Evolutionary conservation across 257 asterid species (phyloP).

Genomic region (Apocynum venetum): DNA sequence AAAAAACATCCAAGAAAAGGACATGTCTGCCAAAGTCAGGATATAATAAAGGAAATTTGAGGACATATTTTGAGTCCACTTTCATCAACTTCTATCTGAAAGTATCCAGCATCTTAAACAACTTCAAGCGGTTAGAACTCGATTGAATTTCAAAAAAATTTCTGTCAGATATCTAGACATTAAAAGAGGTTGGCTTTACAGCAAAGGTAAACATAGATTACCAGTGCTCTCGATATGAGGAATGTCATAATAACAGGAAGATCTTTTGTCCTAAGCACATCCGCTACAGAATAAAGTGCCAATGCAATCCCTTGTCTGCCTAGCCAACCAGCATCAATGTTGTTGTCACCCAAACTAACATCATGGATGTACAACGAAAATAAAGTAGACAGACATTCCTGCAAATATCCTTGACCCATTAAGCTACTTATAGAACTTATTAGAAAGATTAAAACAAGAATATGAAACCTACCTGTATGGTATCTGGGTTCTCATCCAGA

Average conservation of each 20-base stretch:
- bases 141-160: not conserved
- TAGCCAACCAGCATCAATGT: slow-evolving; percentile 73
- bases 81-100: not conserved
- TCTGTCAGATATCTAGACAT: not conserved
- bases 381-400: slow-evolving; percentile 86
- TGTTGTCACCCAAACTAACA: slow-evolving; percentile 53
- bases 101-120: slow-evolving; percentile 1
- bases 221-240: slow-evolving; percentile 96
- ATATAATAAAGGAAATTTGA: not conserved
- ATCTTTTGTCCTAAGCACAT: slow-evolving; percentile 90
- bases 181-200: not conserved
- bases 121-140: not conserved
- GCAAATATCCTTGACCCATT: slow-evolving; percentile 28
- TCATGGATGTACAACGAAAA: slow-evolving; percentile 84
- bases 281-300: slow-evolving; percentile 79
- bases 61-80: not conserved
- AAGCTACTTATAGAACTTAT: slow-evolving; percentile 13
- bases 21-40: not conserved
- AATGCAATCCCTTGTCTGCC: slow-evolving; percentile 96
- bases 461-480: slow-evolving; percentile 60
- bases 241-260: slow-evolving; percentile 98
- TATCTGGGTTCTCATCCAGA: slow-evolving; percentile 93
- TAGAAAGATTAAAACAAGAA: slow-evolving; percentile 12
- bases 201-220: slow-evolving; percentile 27
- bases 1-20: not conserved